Percentiles rank a stretch among this genome's conserved stretches.
Evolutionary conservation across 257 asterid genomes (phyloP).

Genomic region (Prunella vulgaris): DNA sequence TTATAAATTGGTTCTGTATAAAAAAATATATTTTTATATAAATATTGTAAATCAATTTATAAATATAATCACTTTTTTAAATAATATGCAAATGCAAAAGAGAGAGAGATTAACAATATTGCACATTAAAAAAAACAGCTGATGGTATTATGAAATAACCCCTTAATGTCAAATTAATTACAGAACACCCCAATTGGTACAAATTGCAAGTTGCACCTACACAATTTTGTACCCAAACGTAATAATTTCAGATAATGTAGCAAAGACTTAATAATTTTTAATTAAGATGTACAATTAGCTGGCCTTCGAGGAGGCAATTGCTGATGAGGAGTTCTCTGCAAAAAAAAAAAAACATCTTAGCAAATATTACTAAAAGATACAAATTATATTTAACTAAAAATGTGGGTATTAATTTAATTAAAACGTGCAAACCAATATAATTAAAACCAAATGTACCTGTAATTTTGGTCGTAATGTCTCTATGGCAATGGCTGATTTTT

Average conservation of each 20-base stretch:
- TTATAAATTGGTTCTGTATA: no score
- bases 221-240: neutral
- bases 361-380: no score
- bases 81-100: no score
- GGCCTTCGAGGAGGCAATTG: constrained; percentile 89
- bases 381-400: neutral
- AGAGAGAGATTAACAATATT: no score
- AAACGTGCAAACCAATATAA: no score
- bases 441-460: constrained; percentile 38
- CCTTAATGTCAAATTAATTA: constrained; percentile 1
- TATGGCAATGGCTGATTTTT: constrained; percentile 45
- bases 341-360: neutral
- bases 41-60: no score
- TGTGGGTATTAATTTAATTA: no score
- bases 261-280: neutral
- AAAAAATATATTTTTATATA: no score
- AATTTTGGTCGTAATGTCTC: constrained; percentile 79
- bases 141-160: neutral
- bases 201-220: constrained; percentile 10
- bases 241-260: neutral
- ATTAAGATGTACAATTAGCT: constrained; percentile 49
- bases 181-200: constrained; percentile 8
- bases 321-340: constrained; percentile 83
- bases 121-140: neutral
- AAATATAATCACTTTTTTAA: no score